Conservation (phyloP, 176 grass and related monocot genomes). For the Triticum timopheevii region DNA sequence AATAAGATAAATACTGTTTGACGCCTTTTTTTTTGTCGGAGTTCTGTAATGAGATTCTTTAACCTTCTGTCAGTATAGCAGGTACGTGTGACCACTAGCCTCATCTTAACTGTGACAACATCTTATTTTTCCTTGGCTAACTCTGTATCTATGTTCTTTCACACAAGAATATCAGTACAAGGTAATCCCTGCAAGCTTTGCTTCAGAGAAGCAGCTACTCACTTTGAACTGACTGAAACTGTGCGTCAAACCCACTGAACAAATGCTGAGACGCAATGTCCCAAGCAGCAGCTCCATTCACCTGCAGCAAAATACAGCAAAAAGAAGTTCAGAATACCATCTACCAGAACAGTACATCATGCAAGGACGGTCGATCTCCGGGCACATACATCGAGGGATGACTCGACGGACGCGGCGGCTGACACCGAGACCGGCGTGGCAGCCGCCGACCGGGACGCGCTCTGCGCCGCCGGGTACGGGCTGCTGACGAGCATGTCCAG, state of each 20-base stretch:
- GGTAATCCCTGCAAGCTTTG: slow-evolving; percentile 17
- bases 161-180: background rate
- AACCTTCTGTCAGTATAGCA: background rate
- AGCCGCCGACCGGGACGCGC: background rate
- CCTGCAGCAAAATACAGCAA: slow-evolving; percentile 37
- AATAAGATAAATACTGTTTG: background rate
- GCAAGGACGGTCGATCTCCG: background rate
- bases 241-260: slow-evolving; percentile 49
- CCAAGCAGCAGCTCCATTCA: slow-evolving; percentile 60
- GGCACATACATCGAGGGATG: slow-evolving; percentile 58
- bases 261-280: slow-evolving; percentile 51
- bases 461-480: slow-evolving; percentile 25
- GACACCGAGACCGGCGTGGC: background rate
- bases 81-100: background rate
- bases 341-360: background rate
- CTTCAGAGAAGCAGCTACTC: slow-evolving; percentile 26
- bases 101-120: background rate
- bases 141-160: slow-evolving; percentile 17
- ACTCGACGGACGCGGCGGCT: slow-evolving; percentile 30
- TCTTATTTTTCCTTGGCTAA: background rate
- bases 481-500: slow-evolving; percentile 60
- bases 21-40: background rate
- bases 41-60: background rate
- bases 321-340: slow-evolving; percentile 24
- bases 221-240: slow-evolving; percentile 77